These are phyloP conservation scores for Cornus suecica DNA, from an alignment of 148 eudicot species.

Conservation along the genomic window DNA sequence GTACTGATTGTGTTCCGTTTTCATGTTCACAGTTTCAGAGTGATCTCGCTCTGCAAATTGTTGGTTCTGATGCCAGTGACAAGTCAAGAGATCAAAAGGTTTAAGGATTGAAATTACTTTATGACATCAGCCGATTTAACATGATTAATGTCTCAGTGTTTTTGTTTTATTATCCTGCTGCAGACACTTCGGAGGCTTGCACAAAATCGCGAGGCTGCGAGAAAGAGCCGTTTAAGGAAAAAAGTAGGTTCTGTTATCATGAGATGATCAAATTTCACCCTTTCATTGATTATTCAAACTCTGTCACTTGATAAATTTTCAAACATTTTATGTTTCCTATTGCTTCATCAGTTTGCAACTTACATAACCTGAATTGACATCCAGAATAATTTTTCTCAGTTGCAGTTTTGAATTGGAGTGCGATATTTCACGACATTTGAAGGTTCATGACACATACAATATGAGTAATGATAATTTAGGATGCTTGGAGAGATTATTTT, in stretches of 20 bases:
- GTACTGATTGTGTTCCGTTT: background rate
- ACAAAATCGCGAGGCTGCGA: slow-evolving; percentile 53
- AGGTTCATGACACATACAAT: too few species aligned
- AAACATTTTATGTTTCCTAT: too few species aligned
- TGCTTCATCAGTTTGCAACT: too few species aligned
- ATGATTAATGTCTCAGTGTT: background rate
- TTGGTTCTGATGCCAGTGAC: slow-evolving; percentile 44
- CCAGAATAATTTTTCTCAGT: too few species aligned
- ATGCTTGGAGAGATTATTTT: too few species aligned
- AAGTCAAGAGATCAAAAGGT: slow-evolving; percentile 50
- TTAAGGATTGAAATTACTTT: background rate
- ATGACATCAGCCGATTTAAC: background rate
- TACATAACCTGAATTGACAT: too few species aligned
- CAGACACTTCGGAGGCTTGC: slow-evolving; percentile 56
- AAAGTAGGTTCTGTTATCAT: slow-evolving; percentile 24
- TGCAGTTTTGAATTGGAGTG: too few species aligned
- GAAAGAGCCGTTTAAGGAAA: slow-evolving; percentile 46
- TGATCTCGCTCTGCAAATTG: slow-evolving; percentile 19
- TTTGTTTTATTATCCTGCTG: slow-evolving; percentile 7
- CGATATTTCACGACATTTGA: too few species aligned
- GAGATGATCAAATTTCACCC: background rate
- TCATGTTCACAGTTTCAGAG: slow-evolving; percentile 26
- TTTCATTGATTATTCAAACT: background rate
- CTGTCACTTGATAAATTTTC: background rate
- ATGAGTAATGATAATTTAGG: too few species aligned